Base-by-base conservation (phyloP, 192 early-diverging fungal genomes). In the Coemansia sp. region DNA sequence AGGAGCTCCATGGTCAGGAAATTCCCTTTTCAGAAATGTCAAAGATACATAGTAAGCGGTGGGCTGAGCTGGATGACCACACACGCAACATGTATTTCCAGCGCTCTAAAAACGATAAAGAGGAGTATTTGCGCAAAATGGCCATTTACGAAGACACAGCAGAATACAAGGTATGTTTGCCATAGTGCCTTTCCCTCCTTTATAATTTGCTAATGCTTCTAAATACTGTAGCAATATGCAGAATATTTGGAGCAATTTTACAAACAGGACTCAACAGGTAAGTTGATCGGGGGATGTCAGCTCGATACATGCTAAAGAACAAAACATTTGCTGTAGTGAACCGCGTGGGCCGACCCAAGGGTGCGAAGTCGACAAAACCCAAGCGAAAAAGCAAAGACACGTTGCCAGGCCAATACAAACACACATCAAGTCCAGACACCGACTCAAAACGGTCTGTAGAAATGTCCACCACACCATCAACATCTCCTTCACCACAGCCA, bases 1-100 rank as follows among this genome's bases (percentile, higher is more conserved):
- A 61, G 10, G 75, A 78, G 53, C 55, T 78, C 10, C 61, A 63
- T 2, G 75, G 69, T 0, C 63, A 61, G 33, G 65, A 72, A 5
- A 67, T 78, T 44, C 64, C 59, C 9, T 78, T 78, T 38, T 63
- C 65, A 4, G 65, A 78, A n/a, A 78, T 78, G 75, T 78, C 75
- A 13, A 71, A 60, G 47, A 67, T 78, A 42, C 75, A 78, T 48
- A 78, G 75, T 57, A 68, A 64, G 51, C 60, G 61, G 16, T 78
- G 75, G 75, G 26, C 69, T 7, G 65, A 68, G 56, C 50, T 78
- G 53, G 50, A 41, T 39, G 38, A 58, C 3, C 61, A 78, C 0
- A 42, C 55, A 18, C 44, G 65, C 9, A 53, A 46, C 10, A 52
- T 42, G 53, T 78, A 78, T 30, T 59, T 61, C 18, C 56, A 72